phyloP scores from a whole-genome alignment of 169 alveolate species.

The Plasmodium yoelii region DNA sequence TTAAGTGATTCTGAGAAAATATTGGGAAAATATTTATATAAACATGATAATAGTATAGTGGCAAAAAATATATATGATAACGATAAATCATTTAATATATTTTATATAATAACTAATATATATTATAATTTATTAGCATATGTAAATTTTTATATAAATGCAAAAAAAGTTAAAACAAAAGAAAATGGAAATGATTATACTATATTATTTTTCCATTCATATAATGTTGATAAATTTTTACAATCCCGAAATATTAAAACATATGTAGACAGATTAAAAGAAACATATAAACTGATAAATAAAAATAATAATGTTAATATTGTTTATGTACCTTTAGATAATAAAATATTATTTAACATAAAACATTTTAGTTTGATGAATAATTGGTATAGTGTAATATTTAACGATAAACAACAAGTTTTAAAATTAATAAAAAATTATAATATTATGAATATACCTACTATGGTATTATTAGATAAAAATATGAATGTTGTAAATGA shows the following conservation, averaged over 20 bases:
- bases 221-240: constrained; percentile 65
- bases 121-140: constrained; percentile 26
- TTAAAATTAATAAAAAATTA: constrained; percentile 65
- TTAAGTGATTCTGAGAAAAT: constrained; percentile 49
- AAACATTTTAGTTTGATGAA: constrained; percentile 67
- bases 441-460: constrained; percentile 68
- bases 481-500: constrained; percentile 69
- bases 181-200: constrained; percentile 33
- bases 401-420: constrained; percentile 57
- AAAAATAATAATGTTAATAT: constrained; percentile 43
- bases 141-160: constrained; percentile 59
- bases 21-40: constrained; percentile 56
- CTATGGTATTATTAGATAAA: constrained; percentile 67
- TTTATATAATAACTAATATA: constrained; percentile 33
- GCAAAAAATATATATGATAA: constrained; percentile 11
- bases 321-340: constrained; percentile 54
- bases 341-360: constrained; percentile 53
- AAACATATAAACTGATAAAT: constrained; percentile 39
- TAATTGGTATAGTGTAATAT: constrained; percentile 62
- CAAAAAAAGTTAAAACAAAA: constrained; percentile 38
- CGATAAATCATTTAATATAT: constrained; percentile 31
- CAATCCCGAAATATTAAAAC: constrained; percentile 62
- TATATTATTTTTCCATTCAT: constrained; percentile 68
- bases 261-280: constrained; percentile 63
- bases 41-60: constrained; percentile 20